phyloP scores from a whole-genome alignment of 805 yeast species.

The Pichia thaimueangensis region DNA sequence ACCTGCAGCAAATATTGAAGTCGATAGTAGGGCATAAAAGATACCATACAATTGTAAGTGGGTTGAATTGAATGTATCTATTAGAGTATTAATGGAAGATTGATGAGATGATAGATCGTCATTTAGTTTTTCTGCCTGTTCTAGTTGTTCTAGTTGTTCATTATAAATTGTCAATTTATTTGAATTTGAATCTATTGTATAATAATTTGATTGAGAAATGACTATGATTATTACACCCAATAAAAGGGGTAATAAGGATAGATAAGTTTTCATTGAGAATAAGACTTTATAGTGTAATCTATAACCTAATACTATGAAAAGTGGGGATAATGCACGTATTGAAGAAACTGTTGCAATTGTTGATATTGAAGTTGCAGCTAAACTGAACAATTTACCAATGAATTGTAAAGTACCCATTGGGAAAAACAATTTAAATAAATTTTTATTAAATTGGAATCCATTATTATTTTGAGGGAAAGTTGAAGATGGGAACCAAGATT shows the following conservation, averaged over 20 bases:
- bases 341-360: slow-evolving; percentile 68
- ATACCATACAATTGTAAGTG: slow-evolving; percentile 39
- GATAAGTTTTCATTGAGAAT: slow-evolving; percentile 44
- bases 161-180: slow-evolving; percentile 3
- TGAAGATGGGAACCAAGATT: slow-evolving; percentile 42
- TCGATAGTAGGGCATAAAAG: slow-evolving; percentile 58
- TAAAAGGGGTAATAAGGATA: slow-evolving; percentile 46
- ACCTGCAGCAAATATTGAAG: slow-evolving; percentile 75
- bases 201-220: slow-evolving; percentile 22
- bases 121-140: no score
- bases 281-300: slow-evolving; percentile 43
- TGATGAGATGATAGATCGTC: background rate
- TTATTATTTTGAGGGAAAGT: slow-evolving; percentile 39
- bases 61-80: background rate
- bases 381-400: slow-evolving; percentile 54
- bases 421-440: slow-evolving; percentile 42
- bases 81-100: background rate
- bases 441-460: slow-evolving; percentile 27
- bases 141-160: slow-evolving; percentile 8
- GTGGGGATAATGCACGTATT: slow-evolving; percentile 61
- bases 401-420: slow-evolving; percentile 66
- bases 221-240: slow-evolving; percentile 48
- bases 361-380: slow-evolving; percentile 58
- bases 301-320: slow-evolving; percentile 53
- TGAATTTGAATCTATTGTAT: background rate